Percentiles rank a stretch among this genome's conserved stretches.
Conservation (phyloP, 1,139 yeast species). For the Saccharomyces hybrid region DNA sequence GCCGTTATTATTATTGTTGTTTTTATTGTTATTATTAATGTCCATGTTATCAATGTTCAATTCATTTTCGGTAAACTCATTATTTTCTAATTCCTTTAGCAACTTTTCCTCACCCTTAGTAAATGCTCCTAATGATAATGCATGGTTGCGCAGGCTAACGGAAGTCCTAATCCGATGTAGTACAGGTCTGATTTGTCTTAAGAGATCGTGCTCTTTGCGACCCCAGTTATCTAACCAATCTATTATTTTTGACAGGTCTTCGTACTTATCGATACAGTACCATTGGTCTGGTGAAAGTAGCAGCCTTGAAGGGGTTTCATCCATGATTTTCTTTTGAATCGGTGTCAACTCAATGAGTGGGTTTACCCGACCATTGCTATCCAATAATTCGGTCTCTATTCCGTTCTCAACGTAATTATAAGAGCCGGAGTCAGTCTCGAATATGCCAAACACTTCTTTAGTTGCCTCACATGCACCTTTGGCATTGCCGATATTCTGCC, state of each 20-base stretch:
- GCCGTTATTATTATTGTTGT: background rate
- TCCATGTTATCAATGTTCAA: conserved; percentile 8
- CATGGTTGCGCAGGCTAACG: conserved; percentile 54
- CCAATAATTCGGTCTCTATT: conserved; percentile 23
- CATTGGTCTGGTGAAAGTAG: conserved; percentile 57
- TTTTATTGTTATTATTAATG: background rate
- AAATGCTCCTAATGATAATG: conserved; percentile 36
- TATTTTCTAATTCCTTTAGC: conserved; percentile 35
- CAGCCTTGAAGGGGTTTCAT: conserved; percentile 55
- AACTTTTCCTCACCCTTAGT: conserved; percentile 41
- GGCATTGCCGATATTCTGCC: conserved; percentile 29
- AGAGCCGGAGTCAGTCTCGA: conserved; percentile 15
- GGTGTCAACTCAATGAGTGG: conserved; percentile 35
- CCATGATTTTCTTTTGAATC: conserved; percentile 56
- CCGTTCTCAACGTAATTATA: conserved; percentile 22
- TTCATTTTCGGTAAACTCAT: conserved; percentile 33
- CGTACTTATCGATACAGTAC: conserved; percentile 51
- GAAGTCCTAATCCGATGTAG: conserved; percentile 50
- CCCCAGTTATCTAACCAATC: conserved; percentile 75
- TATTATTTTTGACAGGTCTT: conserved; percentile 50
- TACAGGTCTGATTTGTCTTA: conserved; percentile 52
- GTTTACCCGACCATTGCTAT: conserved; percentile 39
- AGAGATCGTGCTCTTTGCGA: conserved; percentile 57
- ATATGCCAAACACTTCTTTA: conserved; percentile 21
- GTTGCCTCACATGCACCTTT: conserved; percentile 25